phyloP scores from a whole-genome alignment of 1,284 basidiomycete species.

The Cryptococcus sp. region DNA sequence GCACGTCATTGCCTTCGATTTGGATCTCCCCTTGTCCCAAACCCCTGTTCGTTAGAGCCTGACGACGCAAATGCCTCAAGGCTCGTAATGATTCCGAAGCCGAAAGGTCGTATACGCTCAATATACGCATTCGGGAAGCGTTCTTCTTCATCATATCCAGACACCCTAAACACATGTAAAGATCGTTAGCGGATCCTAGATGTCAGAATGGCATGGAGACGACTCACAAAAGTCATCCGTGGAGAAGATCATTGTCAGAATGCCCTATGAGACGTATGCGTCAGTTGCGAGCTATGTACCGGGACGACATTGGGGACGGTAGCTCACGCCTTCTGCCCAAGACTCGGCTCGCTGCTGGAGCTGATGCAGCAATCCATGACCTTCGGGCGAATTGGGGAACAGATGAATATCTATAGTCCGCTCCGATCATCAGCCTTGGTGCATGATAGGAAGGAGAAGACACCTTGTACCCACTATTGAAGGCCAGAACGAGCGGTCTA shows the following conservation, averaged over 20 bases:
- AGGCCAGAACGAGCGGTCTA: slow-evolving; percentile 71
- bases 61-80: slow-evolving; percentile 59
- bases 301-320: no score
- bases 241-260: slow-evolving; percentile 75
- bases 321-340: slow-evolving; percentile 75
- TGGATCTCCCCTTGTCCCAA: slow-evolving; percentile 23
- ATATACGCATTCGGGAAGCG: slow-evolving; percentile 71
- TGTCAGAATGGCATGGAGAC: slow-evolving; percentile 8
- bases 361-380: slow-evolving; percentile 72
- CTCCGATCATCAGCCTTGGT: slow-evolving; percentile 4
- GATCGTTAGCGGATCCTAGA: slow-evolving; percentile 5
- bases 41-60: slow-evolving; percentile 32
- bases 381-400: slow-evolving; percentile 77
- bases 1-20: slow-evolving; percentile 49
- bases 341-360: slow-evolving; percentile 79
- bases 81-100: slow-evolving; percentile 65
- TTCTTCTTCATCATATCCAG: slow-evolving; percentile 58
- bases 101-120: slow-evolving; percentile 72
- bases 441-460: not conserved
- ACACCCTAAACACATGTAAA: slow-evolving; percentile 54
- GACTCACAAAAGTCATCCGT: slow-evolving; percentile 72
- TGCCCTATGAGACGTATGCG: slow-evolving; percentile 56
- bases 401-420: slow-evolving; percentile 61
- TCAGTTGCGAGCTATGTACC: slow-evolving; percentile 8
- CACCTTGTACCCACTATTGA: slow-evolving; percentile 57